phyloP scores from a whole-genome alignment of 2,329 filamentous ascomycete species.

The Penicillium glabrum region DNA sequence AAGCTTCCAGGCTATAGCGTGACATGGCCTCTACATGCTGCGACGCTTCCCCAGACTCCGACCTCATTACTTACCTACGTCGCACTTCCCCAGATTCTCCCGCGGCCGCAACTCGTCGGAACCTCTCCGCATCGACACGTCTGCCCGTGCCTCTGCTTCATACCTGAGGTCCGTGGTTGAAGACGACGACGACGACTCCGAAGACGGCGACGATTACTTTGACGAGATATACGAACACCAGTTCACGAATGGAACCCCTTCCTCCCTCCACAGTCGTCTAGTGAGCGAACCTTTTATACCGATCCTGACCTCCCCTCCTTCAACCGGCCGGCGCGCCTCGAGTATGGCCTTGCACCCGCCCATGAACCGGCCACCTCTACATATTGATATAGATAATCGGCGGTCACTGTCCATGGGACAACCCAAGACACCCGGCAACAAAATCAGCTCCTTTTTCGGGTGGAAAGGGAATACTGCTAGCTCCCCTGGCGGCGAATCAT shows the following conservation, averaged over 20 bases:
- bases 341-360: constrained; percentile 48
- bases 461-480: constrained; percentile 56
- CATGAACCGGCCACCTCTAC: constrained; percentile 42
- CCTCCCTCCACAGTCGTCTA: constrained; percentile 40
- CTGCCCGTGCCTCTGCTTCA: constrained; percentile 27
- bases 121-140: constrained; percentile 35
- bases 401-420: constrained; percentile 35
- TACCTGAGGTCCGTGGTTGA: constrained; percentile 22
- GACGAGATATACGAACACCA: constrained; percentile 27
- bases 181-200: constrained; percentile 31
- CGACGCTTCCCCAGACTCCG: constrained; percentile 15
- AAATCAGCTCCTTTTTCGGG: constrained; percentile 66
- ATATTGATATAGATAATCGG: constrained; percentile 42
- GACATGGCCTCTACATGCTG: constrained; percentile 23
- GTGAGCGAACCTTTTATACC: constrained; percentile 49
- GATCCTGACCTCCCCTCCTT: constrained; percentile 72
- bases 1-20: background rate
- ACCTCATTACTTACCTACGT: constrained; percentile 26
- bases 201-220: constrained; percentile 25
- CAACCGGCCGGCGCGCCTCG: constrained; percentile 42
- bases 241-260: constrained; percentile 39
- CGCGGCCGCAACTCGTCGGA: constrained; percentile 36
- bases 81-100: constrained; percentile 37
- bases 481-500: constrained; percentile 57
- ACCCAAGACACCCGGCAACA: constrained; percentile 55